Evolutionary conservation across 2,329 filamentous ascomycete genomes (phyloP), one percentile per base, ranked within the genome.

Genomic region (Microcyclospora tardicrescens): DNA sequence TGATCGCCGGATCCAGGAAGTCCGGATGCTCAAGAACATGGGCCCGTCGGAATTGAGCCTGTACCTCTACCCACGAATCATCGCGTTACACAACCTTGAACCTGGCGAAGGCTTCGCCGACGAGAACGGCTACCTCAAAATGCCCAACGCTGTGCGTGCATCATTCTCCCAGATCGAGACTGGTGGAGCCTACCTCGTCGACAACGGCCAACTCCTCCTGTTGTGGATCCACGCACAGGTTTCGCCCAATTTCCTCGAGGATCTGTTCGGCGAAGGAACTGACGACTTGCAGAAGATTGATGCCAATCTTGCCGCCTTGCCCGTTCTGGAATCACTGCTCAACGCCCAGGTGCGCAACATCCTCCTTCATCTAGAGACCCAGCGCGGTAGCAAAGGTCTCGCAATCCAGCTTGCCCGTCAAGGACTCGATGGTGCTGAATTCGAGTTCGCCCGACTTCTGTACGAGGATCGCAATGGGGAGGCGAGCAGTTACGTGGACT

Each of bases 381-480:
- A 81, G 55, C 77, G 91, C 31, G 86, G 87, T 9, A 85, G 80
- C 44, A 96, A 95, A 65, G 84, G 83, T 15, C 66, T 94, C 43
- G 84, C 84, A 1, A 74, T 98, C 35, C 91, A 96, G 62, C 70
- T 98, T 35, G 91, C 91, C 6, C 68, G 91, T 42, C 91, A 96
- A 62, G 87, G 87, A 0, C 71, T 96, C 3, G 91, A 98, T 55
- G 91, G 91, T 1, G 84, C 87, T 2, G 91, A 98, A 61, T 96
- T 86, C 54, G 91, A 98, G 61, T 98, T 96, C 67, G 91, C 91
- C 6, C 71, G 87, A 38, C 69, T 93, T 63, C 63, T 98, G 49
- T 78, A 94, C 27, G 91, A 98, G 63, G 91, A 98, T 57, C 75
- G 91, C 48, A 96, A 96, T 61, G 94, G 94, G 50, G 91, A 98